These are phyloP conservation scores for Inga leiocalycina DNA, from an alignment of 306 rosid species.

Conservation along the genomic window DNA sequence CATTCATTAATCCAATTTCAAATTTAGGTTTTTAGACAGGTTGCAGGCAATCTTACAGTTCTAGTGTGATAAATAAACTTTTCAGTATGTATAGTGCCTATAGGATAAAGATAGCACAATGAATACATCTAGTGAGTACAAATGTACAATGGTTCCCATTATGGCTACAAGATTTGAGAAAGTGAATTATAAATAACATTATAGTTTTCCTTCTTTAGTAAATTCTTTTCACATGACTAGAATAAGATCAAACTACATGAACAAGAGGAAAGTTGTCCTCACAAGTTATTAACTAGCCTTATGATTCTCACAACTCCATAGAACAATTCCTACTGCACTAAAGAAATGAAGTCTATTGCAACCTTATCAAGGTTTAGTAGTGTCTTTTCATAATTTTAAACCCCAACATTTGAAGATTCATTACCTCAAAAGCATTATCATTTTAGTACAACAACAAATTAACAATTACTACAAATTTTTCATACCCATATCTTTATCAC, in stretches of 20 bases:
- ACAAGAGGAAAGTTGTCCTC: neutral
- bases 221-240: neutral
- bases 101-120: neutral
- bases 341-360: neutral
- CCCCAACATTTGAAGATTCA: slow-evolving; percentile 9
- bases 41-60: neutral
- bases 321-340: neutral
- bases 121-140: neutral
- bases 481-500: too few species aligned
- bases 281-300: slow-evolving; percentile 1
- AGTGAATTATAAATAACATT: slow-evolving; percentile 1
- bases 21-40: neutral
- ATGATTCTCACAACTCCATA: slow-evolving; percentile 14
- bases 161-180: neutral
- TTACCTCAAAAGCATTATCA: neutral
- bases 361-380: slow-evolving; percentile 15
- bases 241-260: slow-evolving; percentile 8
- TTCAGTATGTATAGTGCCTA: neutral
- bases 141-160: neutral
- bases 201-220: neutral
- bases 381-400: slow-evolving; percentile 9
- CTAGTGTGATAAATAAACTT: neutral
- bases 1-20: too few species aligned
- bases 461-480: neutral
- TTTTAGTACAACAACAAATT: neutral